Conservation (phyloP, 495 filamentous ascomycete genomes). For the Tuber umbilicatum region DNA sequence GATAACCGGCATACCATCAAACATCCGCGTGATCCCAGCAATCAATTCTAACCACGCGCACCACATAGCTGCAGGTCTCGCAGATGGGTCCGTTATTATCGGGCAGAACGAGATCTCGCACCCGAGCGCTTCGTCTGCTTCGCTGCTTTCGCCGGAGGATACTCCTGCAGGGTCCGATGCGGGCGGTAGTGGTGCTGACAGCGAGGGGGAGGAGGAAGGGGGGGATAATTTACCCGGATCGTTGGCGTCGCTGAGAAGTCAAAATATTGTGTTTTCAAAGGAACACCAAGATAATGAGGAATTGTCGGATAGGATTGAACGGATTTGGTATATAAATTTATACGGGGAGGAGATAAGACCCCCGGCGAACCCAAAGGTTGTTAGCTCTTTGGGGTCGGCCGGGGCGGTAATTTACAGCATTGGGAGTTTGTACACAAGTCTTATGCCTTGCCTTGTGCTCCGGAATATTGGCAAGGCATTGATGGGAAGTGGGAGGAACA, state of each 20-base stretch:
- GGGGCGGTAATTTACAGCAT: constrained; percentile 80
- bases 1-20: constrained; percentile 69
- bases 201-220: constrained; percentile 47
- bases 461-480: constrained; percentile 57
- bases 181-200: constrained; percentile 36
- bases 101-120: constrained; percentile 93
- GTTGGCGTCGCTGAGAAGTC: constrained; percentile 67
- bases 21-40: constrained; percentile 73
- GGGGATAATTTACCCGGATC: constrained; percentile 85
- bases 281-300: constrained; percentile 52
- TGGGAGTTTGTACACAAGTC: constrained; percentile 73
- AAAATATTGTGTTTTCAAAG: constrained; percentile 76
- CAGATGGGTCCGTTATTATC: constrained; percentile 69
- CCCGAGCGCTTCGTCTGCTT: constrained; percentile 49
- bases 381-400: constrained; percentile 57
- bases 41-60: constrained; percentile 91
- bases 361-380: constrained; percentile 67
- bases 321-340: constrained; percentile 96
- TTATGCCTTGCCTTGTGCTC: constrained; percentile 69
- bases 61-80: constrained; percentile 79
- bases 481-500: constrained; percentile 26
- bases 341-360: constrained; percentile 87
- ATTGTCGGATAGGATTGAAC: constrained; percentile 65
- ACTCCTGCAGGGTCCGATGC: constrained; percentile 29
- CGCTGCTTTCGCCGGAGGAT: constrained; percentile 13